Percentiles rank a stretch among this genome's conserved stretches.
These are phyloP conservation scores for Helotiales sp. DNA, from an alignment of 2,329 filamentous ascomycete genomes.

Conservation along the genomic window DNA sequence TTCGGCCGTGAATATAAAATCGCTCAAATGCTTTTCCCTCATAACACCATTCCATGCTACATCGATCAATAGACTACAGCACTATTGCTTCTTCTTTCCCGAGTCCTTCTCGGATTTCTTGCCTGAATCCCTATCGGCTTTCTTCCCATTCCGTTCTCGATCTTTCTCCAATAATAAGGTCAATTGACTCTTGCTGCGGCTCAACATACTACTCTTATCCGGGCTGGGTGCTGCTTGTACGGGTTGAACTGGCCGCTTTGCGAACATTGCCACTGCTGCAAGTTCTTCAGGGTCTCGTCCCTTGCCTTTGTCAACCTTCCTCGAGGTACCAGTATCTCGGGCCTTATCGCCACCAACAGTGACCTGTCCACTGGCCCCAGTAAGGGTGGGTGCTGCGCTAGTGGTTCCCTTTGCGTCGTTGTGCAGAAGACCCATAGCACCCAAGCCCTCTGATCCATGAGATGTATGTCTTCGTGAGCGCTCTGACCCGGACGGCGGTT, in stretches of 20 bases:
- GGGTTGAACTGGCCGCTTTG: conserved; percentile 28
- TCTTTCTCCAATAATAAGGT: conserved; percentile 57
- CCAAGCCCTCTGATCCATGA: background rate
- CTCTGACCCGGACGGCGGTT: no score
- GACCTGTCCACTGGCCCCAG: conserved; percentile 28
- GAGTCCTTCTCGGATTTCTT: no score
- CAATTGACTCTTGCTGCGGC: conserved; percentile 61
- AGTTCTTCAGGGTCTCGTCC: conserved; percentile 21
- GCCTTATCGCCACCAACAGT: background rate
- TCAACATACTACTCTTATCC: conserved; percentile 42
- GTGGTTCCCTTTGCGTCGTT: conserved; percentile 26
- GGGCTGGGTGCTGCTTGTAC: conserved; percentile 5
- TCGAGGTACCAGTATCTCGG: background rate
- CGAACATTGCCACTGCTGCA: conserved; percentile 23
- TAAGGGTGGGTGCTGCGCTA: conserved; percentile 29
- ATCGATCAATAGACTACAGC: background rate
- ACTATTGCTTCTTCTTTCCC: background rate
- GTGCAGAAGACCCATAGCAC: conserved; percentile 17
- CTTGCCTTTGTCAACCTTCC: conserved; percentile 26
- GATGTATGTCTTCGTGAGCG: no score
- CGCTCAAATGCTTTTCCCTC: conserved; percentile 6
- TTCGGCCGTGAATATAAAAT: background rate
- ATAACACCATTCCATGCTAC: background rate
- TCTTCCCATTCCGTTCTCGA: conserved; percentile 39
- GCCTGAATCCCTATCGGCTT: conserved; percentile 5